A percentile compares a stretch with the other conserved stretches of the same genome.
Evolutionary conservation across 768 basidiomycete species (phyloP).

Genomic region (Tylopilus vinaceipallidus): DNA sequence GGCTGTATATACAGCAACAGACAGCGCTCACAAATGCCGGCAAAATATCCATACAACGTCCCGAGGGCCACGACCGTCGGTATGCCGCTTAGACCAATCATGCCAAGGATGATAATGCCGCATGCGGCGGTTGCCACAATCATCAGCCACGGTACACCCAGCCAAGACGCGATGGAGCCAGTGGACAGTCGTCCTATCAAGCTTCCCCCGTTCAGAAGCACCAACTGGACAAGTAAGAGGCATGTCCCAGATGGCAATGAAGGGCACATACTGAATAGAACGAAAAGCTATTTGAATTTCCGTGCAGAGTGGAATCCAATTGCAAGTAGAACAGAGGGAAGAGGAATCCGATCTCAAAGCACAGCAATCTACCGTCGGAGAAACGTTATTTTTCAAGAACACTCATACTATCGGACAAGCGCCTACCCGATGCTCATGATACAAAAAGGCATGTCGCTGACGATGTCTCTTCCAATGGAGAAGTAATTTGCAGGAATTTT

Average conservation of each 20-base stretch:
- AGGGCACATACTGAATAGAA: slow-evolving; percentile 46
- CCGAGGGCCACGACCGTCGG: slow-evolving; percentile 39
- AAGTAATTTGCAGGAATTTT: neutral
- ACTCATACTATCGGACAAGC: too few species aligned
- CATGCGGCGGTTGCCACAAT: slow-evolving; percentile 33
- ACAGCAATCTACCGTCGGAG: slow-evolving; percentile 3
- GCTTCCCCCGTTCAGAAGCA: slow-evolving; percentile 51
- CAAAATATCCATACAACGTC: slow-evolving; percentile 46
- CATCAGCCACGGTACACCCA: slow-evolving; percentile 46
- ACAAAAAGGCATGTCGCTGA: neutral
- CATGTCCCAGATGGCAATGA: too few species aligned
- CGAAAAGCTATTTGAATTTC: slow-evolving; percentile 32
- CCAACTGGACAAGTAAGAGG: slow-evolving; percentile 32
- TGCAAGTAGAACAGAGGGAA: slow-evolving; percentile 33
- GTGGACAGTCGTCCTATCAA: slow-evolving; percentile 39
- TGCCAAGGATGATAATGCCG: slow-evolving; percentile 23
- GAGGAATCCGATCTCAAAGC: slow-evolving; percentile 42
- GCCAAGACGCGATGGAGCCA: slow-evolving; percentile 30
- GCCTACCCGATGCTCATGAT: neutral
- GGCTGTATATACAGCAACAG: neutral
- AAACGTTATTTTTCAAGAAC: neutral
- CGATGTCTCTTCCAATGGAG: neutral
- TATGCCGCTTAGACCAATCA: slow-evolving; percentile 27
- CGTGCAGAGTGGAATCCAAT: neutral
- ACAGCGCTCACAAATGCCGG: slow-evolving; percentile 36